phyloP scores from a whole-genome alignment of 345 rosid species.

The Camelina neglecta region DNA sequence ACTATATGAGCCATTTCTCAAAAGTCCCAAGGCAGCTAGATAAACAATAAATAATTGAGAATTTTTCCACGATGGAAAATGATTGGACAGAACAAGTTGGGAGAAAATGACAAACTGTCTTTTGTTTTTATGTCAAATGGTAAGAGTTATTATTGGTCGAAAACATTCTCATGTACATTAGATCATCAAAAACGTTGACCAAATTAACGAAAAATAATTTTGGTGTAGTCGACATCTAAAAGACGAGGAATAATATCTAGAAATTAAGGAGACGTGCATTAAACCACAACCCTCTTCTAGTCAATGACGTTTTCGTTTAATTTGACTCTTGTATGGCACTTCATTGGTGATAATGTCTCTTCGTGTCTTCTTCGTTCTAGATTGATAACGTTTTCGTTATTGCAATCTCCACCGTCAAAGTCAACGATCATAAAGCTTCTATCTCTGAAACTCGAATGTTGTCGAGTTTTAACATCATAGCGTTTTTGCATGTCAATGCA shows the following conservation, averaged over 20 bases:
- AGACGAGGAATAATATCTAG: slow-evolving; percentile 1
- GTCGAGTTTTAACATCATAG: too few relatives aligned
- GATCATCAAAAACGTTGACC: background rate
- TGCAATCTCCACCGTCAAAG: background rate
- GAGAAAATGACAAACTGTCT: slow-evolving; percentile 21
- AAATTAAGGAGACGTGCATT: slow-evolving; percentile 25
- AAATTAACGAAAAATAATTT: slow-evolving; percentile 1
- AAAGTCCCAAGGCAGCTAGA: slow-evolving; percentile 26
- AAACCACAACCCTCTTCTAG: background rate
- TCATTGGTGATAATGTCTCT: slow-evolving; percentile 10
- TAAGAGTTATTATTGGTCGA: slow-evolving; percentile 6
- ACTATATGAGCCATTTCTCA: slow-evolving; percentile 24
- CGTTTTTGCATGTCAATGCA: too few relatives aligned
- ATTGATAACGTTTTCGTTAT: background rate
- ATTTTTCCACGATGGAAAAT: slow-evolving; percentile 7
- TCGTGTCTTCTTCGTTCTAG: background rate
- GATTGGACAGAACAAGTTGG: slow-evolving; percentile 25
- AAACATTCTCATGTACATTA: slow-evolving; percentile 4
- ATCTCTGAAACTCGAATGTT: background rate
- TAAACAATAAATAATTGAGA: background rate
- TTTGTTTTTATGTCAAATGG: background rate
- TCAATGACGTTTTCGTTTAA: background rate
- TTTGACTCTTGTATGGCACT: slow-evolving; percentile 10
- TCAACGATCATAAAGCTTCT: background rate
- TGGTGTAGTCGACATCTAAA: slow-evolving; percentile 11